Evolutionary conservation across 1,139 yeast genomes (phyloP).

Genomic region (Tardiomyces depauwii): DNA sequence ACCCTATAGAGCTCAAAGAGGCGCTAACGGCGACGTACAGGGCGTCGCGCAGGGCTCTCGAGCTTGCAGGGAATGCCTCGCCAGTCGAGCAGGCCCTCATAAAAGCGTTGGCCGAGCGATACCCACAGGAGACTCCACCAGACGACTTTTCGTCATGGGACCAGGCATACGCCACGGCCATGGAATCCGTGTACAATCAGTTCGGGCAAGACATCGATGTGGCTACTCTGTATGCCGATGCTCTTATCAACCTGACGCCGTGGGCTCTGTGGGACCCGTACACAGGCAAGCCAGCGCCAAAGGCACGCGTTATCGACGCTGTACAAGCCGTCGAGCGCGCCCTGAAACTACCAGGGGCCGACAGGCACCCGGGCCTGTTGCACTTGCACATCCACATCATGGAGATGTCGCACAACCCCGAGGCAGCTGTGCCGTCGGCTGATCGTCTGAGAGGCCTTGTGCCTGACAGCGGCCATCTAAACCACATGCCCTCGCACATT

Average conservation of each 20-base stretch:
- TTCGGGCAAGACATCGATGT: slow-evolving; percentile 1
- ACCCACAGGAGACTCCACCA: no score
- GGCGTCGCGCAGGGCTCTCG: not conserved
- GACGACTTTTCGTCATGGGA: no score
- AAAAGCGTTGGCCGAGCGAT: no score
- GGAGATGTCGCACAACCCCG: slow-evolving; percentile 3
- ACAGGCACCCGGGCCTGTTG: slow-evolving; percentile 1
- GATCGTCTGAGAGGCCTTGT: slow-evolving; percentile 1
- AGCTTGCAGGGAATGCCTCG: no score
- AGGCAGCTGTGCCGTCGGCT: slow-evolving; percentile 1
- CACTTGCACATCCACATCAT: slow-evolving; percentile 2
- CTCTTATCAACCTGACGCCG: slow-evolving; percentile 2
- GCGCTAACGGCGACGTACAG: not conserved
- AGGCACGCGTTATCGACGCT: slow-evolving; percentile 1
- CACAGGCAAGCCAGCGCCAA: not conserved
- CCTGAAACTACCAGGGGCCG: not conserved
- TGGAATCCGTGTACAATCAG: not conserved
- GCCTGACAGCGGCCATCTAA: slow-evolving; percentile 4
- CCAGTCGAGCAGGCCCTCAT: no score
- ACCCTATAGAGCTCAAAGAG: not conserved
- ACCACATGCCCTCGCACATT: slow-evolving; percentile 4
- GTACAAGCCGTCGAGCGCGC: not conserved
- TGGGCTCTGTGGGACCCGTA: slow-evolving; percentile 1
- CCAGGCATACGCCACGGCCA: no score
- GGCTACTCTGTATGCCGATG: slow-evolving; percentile 1